phyloP scores from a whole-genome alignment of 2,329 filamentous ascomycete genomes.

The Neofusicoccum cordaticola region DNA sequence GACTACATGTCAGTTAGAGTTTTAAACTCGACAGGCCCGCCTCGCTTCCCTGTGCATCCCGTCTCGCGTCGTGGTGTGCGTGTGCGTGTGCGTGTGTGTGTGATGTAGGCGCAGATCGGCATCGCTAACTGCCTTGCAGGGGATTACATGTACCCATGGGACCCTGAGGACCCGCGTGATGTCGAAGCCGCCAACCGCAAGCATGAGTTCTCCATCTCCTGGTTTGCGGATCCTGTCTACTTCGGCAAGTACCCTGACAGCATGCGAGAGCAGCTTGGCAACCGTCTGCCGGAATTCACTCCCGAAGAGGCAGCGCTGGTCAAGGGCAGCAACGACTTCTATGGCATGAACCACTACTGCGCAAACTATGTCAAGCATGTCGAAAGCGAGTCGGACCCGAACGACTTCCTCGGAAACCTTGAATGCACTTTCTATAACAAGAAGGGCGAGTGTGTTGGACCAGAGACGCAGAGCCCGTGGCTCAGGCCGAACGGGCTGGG shows the following conservation, averaged over 20 bases:
- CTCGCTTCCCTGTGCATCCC: neutral
- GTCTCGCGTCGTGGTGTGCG: neutral
- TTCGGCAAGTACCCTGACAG: slow-evolving; percentile 78
- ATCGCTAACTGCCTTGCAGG: slow-evolving; percentile 41
- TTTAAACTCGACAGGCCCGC: neutral
- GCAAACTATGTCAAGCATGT: slow-evolving; percentile 81
- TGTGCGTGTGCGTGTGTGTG: neutral
- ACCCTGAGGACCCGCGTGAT: slow-evolving; percentile 70
- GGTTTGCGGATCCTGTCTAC: slow-evolving; percentile 88
- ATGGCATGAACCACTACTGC: slow-evolving; percentile 93
- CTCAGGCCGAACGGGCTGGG: slow-evolving; percentile 71
- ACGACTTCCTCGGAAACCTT: slow-evolving; percentile 74
- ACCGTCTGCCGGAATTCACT: slow-evolving; percentile 72
- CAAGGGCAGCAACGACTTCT: slow-evolving; percentile 86
- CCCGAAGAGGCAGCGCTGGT: slow-evolving; percentile 70
- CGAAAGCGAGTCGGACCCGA: slow-evolving; percentile 55
- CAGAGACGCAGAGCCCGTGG: slow-evolving; percentile 81
- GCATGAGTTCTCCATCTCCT: slow-evolving; percentile 81
- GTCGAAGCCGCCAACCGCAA: slow-evolving; percentile 75
- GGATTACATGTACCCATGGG: slow-evolving; percentile 80
- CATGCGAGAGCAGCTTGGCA: slow-evolving; percentile 77
- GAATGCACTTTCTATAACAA: slow-evolving; percentile 71
- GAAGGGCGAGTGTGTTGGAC: slow-evolving; percentile 69
- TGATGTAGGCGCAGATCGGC: neutral
- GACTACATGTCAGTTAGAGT: neutral